phyloP scores from a whole-genome alignment of 768 basidiomycete species.

The Tulasnella sp. region DNA sequence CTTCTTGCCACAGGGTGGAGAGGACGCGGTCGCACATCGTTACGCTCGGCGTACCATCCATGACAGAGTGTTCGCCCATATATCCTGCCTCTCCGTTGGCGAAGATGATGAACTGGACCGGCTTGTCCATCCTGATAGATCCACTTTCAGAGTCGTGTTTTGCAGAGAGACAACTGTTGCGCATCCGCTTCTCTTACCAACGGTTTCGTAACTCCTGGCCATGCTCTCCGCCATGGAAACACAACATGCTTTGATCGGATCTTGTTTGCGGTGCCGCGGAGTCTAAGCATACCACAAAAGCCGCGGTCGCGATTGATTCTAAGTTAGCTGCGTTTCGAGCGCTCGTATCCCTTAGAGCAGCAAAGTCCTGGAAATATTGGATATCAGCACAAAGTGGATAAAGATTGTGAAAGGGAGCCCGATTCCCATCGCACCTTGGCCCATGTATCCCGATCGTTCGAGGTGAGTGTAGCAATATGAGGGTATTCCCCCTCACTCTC shows the following conservation, averaged over 20 bases:
- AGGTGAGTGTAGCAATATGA: slow-evolving; percentile 64
- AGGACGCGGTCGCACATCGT: slow-evolving; percentile 62
- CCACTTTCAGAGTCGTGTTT: background rate
- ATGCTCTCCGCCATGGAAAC: slow-evolving; percentile 73
- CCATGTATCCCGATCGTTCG: slow-evolving; percentile 79
- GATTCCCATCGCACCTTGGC: slow-evolving; percentile 58
- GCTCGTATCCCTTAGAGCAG: slow-evolving; percentile 40
- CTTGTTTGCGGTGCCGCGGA: slow-evolving; percentile 40
- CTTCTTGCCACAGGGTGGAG: slow-evolving; percentile 42
- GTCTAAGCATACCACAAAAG: slow-evolving; percentile 77
- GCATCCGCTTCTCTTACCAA: slow-evolving; percentile 24
- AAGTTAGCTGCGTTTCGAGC: slow-evolving; percentile 54
- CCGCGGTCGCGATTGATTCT: slow-evolving; percentile 68
- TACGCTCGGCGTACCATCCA: slow-evolving; percentile 80
- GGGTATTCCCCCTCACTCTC: slow-evolving; percentile 52
- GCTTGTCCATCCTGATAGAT: slow-evolving; percentile 66
- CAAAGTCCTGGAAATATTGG: slow-evolving; percentile 42
- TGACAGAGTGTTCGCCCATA: slow-evolving; percentile 87
- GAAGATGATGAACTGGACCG: slow-evolving; percentile 73
- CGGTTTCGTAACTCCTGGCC: slow-evolving; percentile 32
- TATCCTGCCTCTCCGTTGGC: slow-evolving; percentile 73
- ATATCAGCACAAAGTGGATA: background rate
- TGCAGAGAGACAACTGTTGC: background rate
- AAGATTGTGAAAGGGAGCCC: background rate
- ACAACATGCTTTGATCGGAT: slow-evolving; percentile 50